Percentiles rank a stretch among this genome's conserved stretches.
These are phyloP conservation scores for Lepidium sativum DNA, from an alignment of 345 rosid species.

Conservation along the genomic window DNA sequence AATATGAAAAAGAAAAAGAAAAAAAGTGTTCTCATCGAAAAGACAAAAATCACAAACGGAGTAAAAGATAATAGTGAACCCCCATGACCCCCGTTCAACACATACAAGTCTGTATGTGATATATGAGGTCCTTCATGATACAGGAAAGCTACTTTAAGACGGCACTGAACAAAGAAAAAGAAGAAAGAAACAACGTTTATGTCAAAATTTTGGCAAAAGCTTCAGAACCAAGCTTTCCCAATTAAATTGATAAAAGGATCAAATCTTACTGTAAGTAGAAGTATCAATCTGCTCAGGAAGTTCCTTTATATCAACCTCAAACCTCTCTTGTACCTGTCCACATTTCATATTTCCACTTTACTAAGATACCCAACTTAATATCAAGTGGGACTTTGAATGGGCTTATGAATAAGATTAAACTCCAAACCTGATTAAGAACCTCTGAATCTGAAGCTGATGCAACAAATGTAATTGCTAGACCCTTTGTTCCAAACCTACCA, in stretches of 20 bases:
- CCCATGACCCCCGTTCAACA: not conserved
- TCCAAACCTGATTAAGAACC: slow-evolving; percentile 81
- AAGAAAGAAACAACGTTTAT: not conserved
- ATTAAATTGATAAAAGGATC: not conserved
- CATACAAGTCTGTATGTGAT: not conserved
- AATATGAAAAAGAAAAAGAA: too few species aligned
- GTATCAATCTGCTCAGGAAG: slow-evolving; percentile 98
- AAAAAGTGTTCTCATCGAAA: not conserved
- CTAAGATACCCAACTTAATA: not conserved
- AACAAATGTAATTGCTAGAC: slow-evolving; percentile 94
- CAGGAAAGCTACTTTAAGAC: not conserved
- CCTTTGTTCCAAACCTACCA: slow-evolving; percentile 98
- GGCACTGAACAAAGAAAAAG: slow-evolving; percentile 22
- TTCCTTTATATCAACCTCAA: slow-evolving; percentile 92
- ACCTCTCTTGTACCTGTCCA: slow-evolving; percentile 82
- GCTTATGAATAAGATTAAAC: not conserved
- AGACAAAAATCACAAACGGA: not conserved
- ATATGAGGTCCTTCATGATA: not conserved
- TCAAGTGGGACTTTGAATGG: not conserved
- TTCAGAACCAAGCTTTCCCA: not conserved
- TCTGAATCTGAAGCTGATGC: slow-evolving; percentile 86
- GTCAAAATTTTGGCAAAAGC: not conserved
- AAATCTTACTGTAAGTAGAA: slow-evolving; percentile 70
- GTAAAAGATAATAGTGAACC: not conserved
- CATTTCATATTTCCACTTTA: not conserved